These are phyloP conservation scores for Cladosporium sphaerospermum DNA, from an alignment of 2,329 filamentous ascomycete genomes.

Conservation along the genomic window DNA sequence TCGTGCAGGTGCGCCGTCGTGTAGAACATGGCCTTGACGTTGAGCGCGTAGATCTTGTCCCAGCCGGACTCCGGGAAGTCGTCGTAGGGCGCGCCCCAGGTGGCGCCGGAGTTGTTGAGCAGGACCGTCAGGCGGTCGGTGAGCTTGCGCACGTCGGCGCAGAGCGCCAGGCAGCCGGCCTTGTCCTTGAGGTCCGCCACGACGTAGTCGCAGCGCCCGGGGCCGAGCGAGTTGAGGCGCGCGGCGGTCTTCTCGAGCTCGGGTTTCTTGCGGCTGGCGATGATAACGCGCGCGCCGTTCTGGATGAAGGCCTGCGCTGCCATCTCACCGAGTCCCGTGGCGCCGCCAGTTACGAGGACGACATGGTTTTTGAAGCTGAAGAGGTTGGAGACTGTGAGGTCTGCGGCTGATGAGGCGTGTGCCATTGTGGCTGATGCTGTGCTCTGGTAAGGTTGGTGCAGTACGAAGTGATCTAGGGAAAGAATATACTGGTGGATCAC, in stretches of 20 bases:
- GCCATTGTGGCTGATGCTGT: conserved; percentile 20
- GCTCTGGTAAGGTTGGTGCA: not conserved
- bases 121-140: conserved; percentile 42
- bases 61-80: conserved; percentile 53
- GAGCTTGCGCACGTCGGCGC: conserved; percentile 38
- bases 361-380: conserved; percentile 34
- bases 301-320: conserved; percentile 42
- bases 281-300: conserved; percentile 35
- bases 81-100: conserved; percentile 49
- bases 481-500: too few relatives aligned
- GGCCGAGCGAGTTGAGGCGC: conserved; percentile 37
- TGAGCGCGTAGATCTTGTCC: conserved; percentile 43
- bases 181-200: conserved; percentile 41
- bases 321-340: conserved; percentile 44
- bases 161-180: conserved; percentile 36
- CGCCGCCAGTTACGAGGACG: conserved; percentile 41
- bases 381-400: conserved; percentile 25
- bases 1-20: conserved; percentile 43
- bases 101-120: conserved; percentile 42
- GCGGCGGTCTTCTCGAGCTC: conserved; percentile 40
- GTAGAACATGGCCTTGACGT: conserved; percentile 35
- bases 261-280: conserved; percentile 40
- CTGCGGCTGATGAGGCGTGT: conserved; percentile 25
- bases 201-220: conserved; percentile 42
- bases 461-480: too few relatives aligned